Evolutionary conservation across 106 monocot species (phyloP).

Genomic region (Dioscorea dumetorum): DNA sequence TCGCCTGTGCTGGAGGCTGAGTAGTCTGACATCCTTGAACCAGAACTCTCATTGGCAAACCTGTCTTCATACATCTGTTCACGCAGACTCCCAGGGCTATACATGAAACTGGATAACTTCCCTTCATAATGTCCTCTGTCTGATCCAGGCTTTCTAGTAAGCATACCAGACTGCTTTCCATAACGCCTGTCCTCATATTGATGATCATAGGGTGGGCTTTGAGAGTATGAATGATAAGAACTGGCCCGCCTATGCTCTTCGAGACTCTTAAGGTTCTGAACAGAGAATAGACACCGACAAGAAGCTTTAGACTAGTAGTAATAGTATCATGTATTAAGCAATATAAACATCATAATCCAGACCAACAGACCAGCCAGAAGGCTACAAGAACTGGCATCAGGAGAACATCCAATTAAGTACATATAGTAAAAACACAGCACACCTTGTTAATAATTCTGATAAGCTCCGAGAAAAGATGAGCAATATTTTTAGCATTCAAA

Average conservation of each 20-base stretch:
- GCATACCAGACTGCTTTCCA: slow-evolving; percentile 61
- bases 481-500: neutral
- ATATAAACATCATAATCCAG: no score
- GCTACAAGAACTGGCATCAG: no score
- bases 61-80: slow-evolving; percentile 62
- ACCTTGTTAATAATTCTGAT: no score
- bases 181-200: slow-evolving; percentile 80
- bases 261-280: slow-evolving; percentile 27
- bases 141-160: slow-evolving; percentile 83
- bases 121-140: slow-evolving; percentile 73
- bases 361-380: no score
- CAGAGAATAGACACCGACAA: no score
- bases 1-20: slow-evolving; percentile 61
- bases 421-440: no score
- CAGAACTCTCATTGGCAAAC: slow-evolving; percentile 68
- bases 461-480: no score
- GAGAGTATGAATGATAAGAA: slow-evolving; percentile 69
- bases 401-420: no score
- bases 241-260: slow-evolving; percentile 61
- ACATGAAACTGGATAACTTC: slow-evolving; percentile 57
- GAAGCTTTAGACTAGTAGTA: no score
- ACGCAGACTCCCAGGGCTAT: slow-evolving; percentile 48
- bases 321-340: no score
- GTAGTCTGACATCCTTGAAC: slow-evolving; percentile 60
- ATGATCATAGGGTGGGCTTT: slow-evolving; percentile 69